Conservation (phyloP, 1,284 basidiomycete genomes). For the Phellinidium pouzarii region DNA sequence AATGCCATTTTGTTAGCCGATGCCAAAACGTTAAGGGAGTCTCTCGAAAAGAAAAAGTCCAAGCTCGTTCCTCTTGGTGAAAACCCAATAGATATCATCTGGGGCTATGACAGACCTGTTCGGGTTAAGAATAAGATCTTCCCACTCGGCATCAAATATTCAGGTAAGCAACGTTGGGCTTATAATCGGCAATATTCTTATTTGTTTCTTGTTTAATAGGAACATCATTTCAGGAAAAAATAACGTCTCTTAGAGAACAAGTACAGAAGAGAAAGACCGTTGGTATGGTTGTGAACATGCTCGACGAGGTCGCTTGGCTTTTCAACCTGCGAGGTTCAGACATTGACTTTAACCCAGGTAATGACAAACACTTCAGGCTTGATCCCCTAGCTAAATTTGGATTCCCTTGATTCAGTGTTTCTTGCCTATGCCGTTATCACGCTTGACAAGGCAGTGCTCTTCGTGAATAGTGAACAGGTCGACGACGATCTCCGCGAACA, state of each 20-base stretch:
- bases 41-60: constrained; percentile 46
- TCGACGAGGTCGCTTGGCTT: constrained; percentile 91
- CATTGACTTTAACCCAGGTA: constrained; percentile 85
- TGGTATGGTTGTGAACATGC: constrained; percentile 69
- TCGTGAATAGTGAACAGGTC: constrained; percentile 65
- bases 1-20: constrained; percentile 38
- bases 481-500: constrained; percentile 49
- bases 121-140: constrained; percentile 69
- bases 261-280: constrained; percentile 57
- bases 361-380: constrained; percentile 14
- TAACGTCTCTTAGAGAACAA: constrained; percentile 59
- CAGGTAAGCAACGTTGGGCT: constrained; percentile 44
- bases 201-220: constrained; percentile 41
- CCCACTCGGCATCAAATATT: constrained; percentile 64
- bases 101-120: constrained; percentile 63
- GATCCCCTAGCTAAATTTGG: background rate
- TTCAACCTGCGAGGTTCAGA: constrained; percentile 93
- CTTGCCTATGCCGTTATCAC: constrained; percentile 88
- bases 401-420: constrained; percentile 60
- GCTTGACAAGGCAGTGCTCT: constrained; percentile 59
- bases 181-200: too few species aligned
- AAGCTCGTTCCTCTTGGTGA: constrained; percentile 54
- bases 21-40: constrained; percentile 48
- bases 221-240: constrained; percentile 59
- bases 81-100: constrained; percentile 83